Percentiles rank a stretch among this genome's conserved stretches.
These are phyloP conservation scores for Gloeophyllum trabeum DNA, from an alignment of 768 basidiomycete genomes.

Conservation along the genomic window DNA sequence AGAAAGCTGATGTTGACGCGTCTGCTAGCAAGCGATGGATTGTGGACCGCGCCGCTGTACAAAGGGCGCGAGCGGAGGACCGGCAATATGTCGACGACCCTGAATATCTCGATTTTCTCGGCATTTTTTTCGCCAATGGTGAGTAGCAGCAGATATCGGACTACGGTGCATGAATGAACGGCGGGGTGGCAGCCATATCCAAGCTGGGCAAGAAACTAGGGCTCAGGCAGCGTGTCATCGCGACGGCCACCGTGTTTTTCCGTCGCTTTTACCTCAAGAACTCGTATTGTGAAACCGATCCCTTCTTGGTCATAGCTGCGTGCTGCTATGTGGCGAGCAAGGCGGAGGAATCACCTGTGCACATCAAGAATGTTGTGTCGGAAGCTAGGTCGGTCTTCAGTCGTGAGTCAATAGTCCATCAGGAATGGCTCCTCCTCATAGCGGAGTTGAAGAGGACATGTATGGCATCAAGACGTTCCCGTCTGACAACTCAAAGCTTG, in stretches of 20 bases:
- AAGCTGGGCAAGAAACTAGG: conserved; percentile 77
- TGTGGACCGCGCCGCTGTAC: conserved; percentile 67
- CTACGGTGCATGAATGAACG: background rate
- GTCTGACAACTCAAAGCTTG: conserved; percentile 81
- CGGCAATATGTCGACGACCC: conserved; percentile 68
- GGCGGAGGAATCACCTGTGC: conserved; percentile 90
- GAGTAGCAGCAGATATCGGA: conserved; percentile 10
- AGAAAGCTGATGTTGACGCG: background rate
- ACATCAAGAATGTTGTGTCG: conserved; percentile 84
- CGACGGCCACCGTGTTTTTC: conserved; percentile 93
- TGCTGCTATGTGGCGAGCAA: conserved; percentile 97
- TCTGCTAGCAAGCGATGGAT: conserved; percentile 79
- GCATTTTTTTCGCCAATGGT: conserved; percentile 87
- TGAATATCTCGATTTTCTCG: conserved; percentile 69
- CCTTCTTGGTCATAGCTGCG: conserved; percentile 83
- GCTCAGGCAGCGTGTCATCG: conserved; percentile 83
- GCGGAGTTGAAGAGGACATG: conserved; percentile 35
- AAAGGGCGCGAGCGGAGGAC: conserved; percentile 68
- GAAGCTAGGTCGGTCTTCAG: conserved; percentile 75
- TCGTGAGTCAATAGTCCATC: conserved; percentile 28
- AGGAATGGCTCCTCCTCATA: background rate
- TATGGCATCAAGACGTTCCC: conserved; percentile 75
- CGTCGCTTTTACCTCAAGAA: conserved; percentile 96
- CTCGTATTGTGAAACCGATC: conserved; percentile 91
- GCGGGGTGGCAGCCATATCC: conserved; percentile 49